Conservation (phyloP, 2,329 filamentous ascomycete genomes). For the Tolypocladium tropicale region DNA sequence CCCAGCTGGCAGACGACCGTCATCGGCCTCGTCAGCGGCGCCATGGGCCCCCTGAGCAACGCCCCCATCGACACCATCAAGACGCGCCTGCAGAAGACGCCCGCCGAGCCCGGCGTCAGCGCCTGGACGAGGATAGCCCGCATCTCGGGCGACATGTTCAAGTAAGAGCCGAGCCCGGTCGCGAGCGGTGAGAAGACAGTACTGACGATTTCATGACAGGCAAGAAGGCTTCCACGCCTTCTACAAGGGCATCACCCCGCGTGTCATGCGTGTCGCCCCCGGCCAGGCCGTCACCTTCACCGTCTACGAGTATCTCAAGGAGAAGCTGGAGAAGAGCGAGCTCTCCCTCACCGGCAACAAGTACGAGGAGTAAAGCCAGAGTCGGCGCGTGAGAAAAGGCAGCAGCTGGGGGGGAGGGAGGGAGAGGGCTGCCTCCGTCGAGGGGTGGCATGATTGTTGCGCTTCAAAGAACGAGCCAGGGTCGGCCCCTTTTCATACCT, state of each 20-base stretch:
- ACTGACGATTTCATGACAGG: slow-evolving; percentile 28
- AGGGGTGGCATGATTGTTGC: neutral
- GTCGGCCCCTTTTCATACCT: neutral
- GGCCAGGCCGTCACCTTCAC: slow-evolving; percentile 75
- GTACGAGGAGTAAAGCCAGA: slow-evolving; percentile 66
- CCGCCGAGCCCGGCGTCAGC: slow-evolving; percentile 69
- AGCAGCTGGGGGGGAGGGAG: neutral
- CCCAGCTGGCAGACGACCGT: slow-evolving; percentile 84
- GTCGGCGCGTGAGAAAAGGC: neutral
- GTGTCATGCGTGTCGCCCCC: slow-evolving; percentile 94
- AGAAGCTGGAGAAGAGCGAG: slow-evolving; percentile 58
- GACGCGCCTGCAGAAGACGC: slow-evolving; percentile 86
- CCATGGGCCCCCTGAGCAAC: slow-evolving; percentile 92
- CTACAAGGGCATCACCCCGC: slow-evolving; percentile 97
- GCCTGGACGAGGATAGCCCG: slow-evolving; percentile 67
- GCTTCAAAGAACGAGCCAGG: neutral
- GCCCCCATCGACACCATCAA: slow-evolving; percentile 99
- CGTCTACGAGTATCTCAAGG: slow-evolving; percentile 70
- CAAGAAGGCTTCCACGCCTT: slow-evolving; percentile 92
- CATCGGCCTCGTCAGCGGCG: slow-evolving; percentile 84
- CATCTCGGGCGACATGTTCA: slow-evolving; percentile 81
- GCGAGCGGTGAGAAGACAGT: too few species aligned
- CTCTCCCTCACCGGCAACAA: slow-evolving; percentile 48
- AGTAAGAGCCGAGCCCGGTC: too few species aligned
- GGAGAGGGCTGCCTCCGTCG: too few species aligned